These are phyloP conservation scores for Synchytrium microbalum DNA, from an alignment of 371 early-diverging fungal species.

Conservation along the genomic window DNA sequence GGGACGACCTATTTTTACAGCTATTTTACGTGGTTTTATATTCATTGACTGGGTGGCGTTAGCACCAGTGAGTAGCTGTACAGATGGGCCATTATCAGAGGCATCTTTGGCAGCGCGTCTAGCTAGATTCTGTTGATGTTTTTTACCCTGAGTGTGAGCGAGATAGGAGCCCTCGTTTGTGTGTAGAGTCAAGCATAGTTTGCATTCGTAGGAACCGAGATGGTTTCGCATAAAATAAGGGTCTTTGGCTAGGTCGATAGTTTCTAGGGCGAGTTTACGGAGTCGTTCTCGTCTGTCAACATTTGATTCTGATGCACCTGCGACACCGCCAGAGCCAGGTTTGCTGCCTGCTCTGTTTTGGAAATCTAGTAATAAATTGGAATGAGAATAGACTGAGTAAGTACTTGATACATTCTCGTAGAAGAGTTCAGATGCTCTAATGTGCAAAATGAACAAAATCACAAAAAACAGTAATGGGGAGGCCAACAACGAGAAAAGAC, in stretches of 20 bases:
- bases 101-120: conserved; percentile 90
- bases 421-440: too few relatives aligned
- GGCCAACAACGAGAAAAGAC: too few relatives aligned
- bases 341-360: conserved; percentile 89
- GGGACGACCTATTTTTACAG: conserved; percentile 92
- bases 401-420: background rate
- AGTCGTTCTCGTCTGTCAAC: conserved; percentile 92
- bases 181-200: conserved; percentile 84
- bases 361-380: conserved; percentile 12
- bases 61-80: conserved; percentile 3
- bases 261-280: conserved; percentile 90
- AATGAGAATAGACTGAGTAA: background rate
- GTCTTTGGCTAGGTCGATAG: conserved; percentile 94
- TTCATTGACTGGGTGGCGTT: conserved; percentile 36
- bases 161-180: conserved; percentile 94
- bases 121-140: conserved; percentile 94
- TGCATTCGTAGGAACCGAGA: conserved; percentile 95
- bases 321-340: conserved; percentile 84
- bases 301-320: conserved; percentile 75
- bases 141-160: conserved; percentile 97
- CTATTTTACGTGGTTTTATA: conserved; percentile 27
- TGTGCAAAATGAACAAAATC: too few relatives aligned
- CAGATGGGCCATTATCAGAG: conserved; percentile 43
- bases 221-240: conserved; percentile 98
- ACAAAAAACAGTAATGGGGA: too few relatives aligned